phyloP scores from a whole-genome alignment of 2,329 filamentous ascomycete genomes.

The Venturia pyrina region DNA sequence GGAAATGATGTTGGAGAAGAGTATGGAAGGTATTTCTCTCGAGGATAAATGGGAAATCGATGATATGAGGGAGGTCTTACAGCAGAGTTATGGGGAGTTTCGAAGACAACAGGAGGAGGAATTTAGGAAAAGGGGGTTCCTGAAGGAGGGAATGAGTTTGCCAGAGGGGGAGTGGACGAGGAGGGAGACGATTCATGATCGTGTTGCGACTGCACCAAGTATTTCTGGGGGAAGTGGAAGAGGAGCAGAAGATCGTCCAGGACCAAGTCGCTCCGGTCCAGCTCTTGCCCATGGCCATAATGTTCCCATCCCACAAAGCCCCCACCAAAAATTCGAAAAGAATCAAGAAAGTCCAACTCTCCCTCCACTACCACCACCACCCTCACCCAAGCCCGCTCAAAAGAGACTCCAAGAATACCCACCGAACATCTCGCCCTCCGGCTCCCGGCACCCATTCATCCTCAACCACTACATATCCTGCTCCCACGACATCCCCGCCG shows the following conservation, averaged over 20 bases:
- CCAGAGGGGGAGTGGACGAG: background rate
- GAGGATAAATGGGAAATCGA: background rate
- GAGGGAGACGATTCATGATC: slow-evolving; percentile 3
- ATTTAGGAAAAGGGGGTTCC: background rate
- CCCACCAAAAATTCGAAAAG: background rate
- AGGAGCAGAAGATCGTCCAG: background rate
- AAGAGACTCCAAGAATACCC: background rate
- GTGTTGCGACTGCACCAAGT: background rate
- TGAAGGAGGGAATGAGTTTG: background rate
- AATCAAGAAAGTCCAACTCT: background rate
- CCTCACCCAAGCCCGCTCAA: background rate
- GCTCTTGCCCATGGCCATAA: background rate
- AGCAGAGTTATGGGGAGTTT: background rate
- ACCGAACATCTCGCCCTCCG: background rate
- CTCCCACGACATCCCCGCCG: background rate
- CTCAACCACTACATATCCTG: background rate
- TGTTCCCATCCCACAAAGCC: background rate
- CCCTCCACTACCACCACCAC: background rate
- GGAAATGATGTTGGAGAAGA: background rate
- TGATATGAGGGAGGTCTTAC: background rate
- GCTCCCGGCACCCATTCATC: background rate
- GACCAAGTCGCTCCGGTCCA: background rate
- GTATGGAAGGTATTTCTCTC: background rate
- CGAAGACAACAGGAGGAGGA: background rate
- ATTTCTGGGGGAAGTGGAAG: background rate